Evolutionary conservation across 2,329 filamentous ascomycete genomes (phyloP), one percentile per base, ranked within the genome.

Genomic region (Microsporum canis): DNA sequence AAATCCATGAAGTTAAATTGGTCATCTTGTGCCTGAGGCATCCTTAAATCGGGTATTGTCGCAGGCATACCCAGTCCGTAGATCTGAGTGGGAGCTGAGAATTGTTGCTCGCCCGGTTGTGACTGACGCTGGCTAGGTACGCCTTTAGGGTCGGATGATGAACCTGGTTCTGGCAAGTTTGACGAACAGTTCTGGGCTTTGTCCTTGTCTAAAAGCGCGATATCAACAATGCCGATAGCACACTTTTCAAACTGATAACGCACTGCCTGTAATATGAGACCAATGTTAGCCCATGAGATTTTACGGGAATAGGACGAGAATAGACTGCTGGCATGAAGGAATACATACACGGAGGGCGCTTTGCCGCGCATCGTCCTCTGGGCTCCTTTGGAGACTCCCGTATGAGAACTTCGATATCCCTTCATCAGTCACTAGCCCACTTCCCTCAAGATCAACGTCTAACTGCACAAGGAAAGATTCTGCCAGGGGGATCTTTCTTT

Each of bases 391-490:
- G 7, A 57, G 36, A n/a, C 27, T 2, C 8, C 59, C 33, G 56
- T 36, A 60, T 17, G 60, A 12, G 60, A 39, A 57, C 29, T 38
- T 58, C 29, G 36, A 49, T 45, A 33, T 55, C 17, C 53, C 61
- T 45, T 62, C 55, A 8, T 63, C 60, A 56, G 66, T 58, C 57
- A 56, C 8, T 41, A 56, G 60, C 31, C 41, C 60, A 56, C 36
- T 66, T 60, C 8, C 85, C 71, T 95, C 89, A 3, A 97, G 80
- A 69, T 99, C 94, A 14, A 96, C 87, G 66, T 97, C 91, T 3
- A 97, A 79, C 72, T 97, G 94, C 2, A 94, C 89, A 39, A 97
- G 77, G 76, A 97, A 97, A 0, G 92, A 96, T 70, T 96, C 91
- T 0, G 92, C 95, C 57, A 99, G 79, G 0, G 91, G 91, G 66